A percentile compares a stretch with the other conserved stretches of the same genome.
Conservation (phyloP, 345 rosid species). For the Eucalyptus melliodora region DNA sequence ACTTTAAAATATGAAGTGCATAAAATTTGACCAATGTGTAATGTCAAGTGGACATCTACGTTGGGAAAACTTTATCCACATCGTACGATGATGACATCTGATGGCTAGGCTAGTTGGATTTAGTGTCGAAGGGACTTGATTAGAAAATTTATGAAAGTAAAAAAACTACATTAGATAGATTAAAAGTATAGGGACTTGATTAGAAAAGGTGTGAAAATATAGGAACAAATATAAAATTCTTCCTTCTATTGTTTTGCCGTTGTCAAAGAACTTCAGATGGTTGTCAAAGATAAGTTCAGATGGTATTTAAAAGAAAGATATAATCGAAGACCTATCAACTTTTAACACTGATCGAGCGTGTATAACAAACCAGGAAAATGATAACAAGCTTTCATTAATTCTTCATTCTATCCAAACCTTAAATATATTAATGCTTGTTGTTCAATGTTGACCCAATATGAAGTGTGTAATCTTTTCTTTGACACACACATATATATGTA, state of each 20-base stretch:
- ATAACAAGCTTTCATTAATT: not conserved
- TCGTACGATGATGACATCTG: fast-evolving
- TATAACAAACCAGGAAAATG: too few species aligned
- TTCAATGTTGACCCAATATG: not conserved
- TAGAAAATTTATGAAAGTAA: not conserved
- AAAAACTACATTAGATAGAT: not conserved
- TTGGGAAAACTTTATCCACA: too few species aligned
- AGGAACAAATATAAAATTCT: not conserved
- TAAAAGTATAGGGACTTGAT: not conserved
- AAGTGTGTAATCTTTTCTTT: not conserved
- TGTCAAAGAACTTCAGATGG: not conserved
- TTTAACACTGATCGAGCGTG: not conserved
- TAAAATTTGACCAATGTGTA: not conserved
- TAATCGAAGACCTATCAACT: not conserved
- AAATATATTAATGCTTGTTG: not conserved
- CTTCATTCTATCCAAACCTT: not conserved
- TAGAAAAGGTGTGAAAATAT: not conserved
- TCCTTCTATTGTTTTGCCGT: not conserved
- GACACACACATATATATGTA: too few species aligned
- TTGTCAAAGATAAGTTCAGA: not conserved
- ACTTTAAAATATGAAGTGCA: not conserved
- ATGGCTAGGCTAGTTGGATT: not conserved
- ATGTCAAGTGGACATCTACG: not conserved
- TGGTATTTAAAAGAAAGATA: not conserved
- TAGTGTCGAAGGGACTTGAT: not conserved